Conservation (phyloP, 371 early-diverging fungal species). For the Funneliformis caledonium region DNA sequence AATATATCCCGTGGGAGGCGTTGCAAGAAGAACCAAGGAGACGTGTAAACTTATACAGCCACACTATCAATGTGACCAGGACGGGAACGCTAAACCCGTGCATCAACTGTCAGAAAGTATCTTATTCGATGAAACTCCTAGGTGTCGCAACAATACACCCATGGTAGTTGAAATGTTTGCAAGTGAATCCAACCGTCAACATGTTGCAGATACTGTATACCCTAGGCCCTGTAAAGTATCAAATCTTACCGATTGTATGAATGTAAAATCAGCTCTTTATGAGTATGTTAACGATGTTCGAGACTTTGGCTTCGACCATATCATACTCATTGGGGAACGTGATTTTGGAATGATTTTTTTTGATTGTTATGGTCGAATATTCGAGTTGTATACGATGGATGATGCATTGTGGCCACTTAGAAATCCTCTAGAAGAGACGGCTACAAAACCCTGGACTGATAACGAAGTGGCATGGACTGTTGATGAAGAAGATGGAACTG, state of each 20-base stretch:
- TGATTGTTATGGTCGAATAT: no score
- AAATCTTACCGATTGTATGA: background rate
- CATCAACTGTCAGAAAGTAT: background rate
- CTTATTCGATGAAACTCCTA: background rate
- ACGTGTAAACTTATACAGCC: constrained; percentile 8
- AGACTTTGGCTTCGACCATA: constrained; percentile 36
- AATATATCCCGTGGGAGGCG: constrained; percentile 23
- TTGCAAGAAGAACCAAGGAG: background rate
- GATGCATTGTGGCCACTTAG: no score
- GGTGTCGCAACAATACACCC: background rate
- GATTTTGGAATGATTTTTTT: constrained; percentile 27
- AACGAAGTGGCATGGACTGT: no score
- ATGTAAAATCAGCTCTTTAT: background rate
- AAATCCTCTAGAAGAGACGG: no score
- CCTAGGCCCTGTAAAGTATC: constrained; percentile 8
- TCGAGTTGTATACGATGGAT: no score
- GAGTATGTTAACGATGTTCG: background rate
- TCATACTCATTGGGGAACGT: constrained; percentile 24
- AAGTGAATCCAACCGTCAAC: no score
- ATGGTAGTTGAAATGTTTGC: constrained; percentile 3
- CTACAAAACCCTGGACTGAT: no score
- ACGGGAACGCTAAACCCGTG: background rate
- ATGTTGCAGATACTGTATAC: no score
- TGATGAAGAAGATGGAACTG: no score
- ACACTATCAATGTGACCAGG: background rate